Evolutionary conservation across 2,329 filamentous ascomycete species (phyloP), one percentile per base, ranked within the genome.

Genomic region (Hysterium pulicare): DNA sequence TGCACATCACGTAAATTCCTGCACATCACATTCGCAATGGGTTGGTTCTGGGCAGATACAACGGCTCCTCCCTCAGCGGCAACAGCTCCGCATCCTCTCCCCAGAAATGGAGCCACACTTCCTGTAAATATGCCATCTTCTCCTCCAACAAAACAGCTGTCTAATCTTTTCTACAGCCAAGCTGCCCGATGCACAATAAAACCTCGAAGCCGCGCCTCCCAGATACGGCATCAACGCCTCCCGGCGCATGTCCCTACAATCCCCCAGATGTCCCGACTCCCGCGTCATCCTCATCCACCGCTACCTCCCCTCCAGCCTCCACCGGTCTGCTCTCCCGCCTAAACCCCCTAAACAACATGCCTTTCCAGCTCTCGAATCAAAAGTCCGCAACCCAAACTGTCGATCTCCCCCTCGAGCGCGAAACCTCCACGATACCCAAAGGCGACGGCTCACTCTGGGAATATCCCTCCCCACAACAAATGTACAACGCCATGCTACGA

Each of bases 401-500:
- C 20, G 73, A 77, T 19, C 80, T 98, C 1, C 87, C 90, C 0
- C 86, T 90, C 2, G 79, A 83, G 5, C 86, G 93, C 54, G 90
- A 96, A 67, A 72, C 79, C 22, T 95, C 88, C 1, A 90, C 90
- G 1, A 98, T 98, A 55, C 93, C 93, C n/a, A 86, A 86, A 54
- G 88, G 87, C 58, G 82, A 86, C 55, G 71, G 69, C 46, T 78
- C 81, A 36, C 94, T 87, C 59, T 98, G 93, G 93, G 93, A 97
- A 69, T 98, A 98, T 64, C 93, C 93, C 0, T 96, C 90, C 0
- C 91, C 93, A 0, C 93, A 98, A 72, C 93, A 98, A 70, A 98
- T 98, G 93, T 98, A 97, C 76, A 97, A 98, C 61, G 93, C 93
- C 6, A 85, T 98, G 71, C 73, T 97, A 48, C 85, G 93, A 50